A percentile compares a stretch with the other conserved stretches of the same genome.
Conservation (phyloP, 129 eudicot species). For the Silybum marianum region DNA sequence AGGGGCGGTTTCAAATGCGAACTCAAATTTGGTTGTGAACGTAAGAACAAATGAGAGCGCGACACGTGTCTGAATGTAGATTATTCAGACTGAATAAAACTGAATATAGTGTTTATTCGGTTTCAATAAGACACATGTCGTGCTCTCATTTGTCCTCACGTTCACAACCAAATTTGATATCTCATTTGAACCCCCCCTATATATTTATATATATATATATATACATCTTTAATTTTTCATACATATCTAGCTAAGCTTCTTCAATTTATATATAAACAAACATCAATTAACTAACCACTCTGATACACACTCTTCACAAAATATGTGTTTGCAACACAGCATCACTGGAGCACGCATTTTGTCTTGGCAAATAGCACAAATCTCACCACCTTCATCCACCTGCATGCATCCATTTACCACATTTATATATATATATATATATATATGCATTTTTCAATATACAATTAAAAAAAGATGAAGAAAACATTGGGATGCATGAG, state of each 20-base stretch:
- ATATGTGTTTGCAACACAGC: constrained; percentile 12
- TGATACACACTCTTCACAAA: constrained; percentile 16
- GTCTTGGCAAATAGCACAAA: constrained; percentile 16
- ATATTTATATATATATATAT: no score
- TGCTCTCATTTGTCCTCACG: no score
- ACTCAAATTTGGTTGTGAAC: no score
- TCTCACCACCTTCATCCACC: constrained; percentile 1
- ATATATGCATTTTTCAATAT: background rate
- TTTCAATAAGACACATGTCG: no score
- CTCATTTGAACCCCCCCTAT: no score
- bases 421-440: background rate
- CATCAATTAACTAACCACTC: constrained; percentile 1
- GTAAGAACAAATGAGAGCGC: no score
- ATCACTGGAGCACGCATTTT: constrained; percentile 8
- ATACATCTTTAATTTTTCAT: background rate
- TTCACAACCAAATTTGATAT: no score
- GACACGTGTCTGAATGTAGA: no score
- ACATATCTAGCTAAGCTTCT: background rate
- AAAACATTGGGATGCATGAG: constrained; percentile 1
- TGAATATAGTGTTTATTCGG: no score
- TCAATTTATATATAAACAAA: background rate
- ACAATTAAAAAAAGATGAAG: background rate
- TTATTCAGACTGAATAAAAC: no score
- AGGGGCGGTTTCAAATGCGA: no score
- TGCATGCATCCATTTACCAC: background rate